Percentiles rank a stretch among this genome's conserved stretches.
Evolutionary conservation across 352 stramenopile genomes (phyloP).

Genomic region (Halophytophthora polymorphica): DNA sequence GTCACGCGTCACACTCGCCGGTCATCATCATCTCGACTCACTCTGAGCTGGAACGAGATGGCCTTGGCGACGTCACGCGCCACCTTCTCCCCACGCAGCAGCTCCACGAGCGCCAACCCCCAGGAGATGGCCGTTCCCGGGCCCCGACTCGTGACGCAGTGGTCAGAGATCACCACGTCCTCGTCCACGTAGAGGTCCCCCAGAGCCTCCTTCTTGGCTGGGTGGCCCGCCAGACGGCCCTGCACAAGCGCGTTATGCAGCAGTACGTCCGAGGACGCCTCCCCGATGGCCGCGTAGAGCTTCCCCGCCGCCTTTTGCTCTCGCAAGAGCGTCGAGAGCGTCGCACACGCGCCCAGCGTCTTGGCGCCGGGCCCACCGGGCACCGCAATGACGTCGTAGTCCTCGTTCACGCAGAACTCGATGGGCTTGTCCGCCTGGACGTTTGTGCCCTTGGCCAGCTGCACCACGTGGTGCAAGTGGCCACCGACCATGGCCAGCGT

Average conservation of each 20-base stretch:
- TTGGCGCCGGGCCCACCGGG: constrained; percentile 56
- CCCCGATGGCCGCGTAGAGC: constrained; percentile 53
- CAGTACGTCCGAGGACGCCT: constrained; percentile 51
- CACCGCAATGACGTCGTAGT: constrained; percentile 66
- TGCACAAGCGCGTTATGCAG: constrained; percentile 50
- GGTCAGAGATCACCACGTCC: constrained; percentile 49
- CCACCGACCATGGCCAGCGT: constrained; percentile 51
- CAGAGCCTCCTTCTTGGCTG: constrained; percentile 28
- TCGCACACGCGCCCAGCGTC: constrained; percentile 34
- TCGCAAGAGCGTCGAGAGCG: constrained; percentile 43
- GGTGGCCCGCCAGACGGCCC: constrained; percentile 40
- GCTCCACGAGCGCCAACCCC: constrained; percentile 52
- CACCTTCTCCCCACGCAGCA: constrained; percentile 50
- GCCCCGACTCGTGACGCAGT: constrained; percentile 67
- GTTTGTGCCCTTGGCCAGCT: constrained; percentile 44
- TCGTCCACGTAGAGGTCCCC: constrained; percentile 52
- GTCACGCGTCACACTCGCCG: too few species aligned
- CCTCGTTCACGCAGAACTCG: constrained; percentile 49
- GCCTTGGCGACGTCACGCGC: constrained; percentile 22
- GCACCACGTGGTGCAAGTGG: constrained; percentile 54
- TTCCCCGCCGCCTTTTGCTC: constrained; percentile 49
- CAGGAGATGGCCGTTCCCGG: constrained; percentile 54
- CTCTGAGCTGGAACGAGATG: constrained; percentile 33
- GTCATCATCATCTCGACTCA: constrained; percentile 1
- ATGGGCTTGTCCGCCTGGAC: constrained; percentile 67